phyloP scores from a whole-genome alignment of 805 yeast species.

The Pichia heedii region DNA sequence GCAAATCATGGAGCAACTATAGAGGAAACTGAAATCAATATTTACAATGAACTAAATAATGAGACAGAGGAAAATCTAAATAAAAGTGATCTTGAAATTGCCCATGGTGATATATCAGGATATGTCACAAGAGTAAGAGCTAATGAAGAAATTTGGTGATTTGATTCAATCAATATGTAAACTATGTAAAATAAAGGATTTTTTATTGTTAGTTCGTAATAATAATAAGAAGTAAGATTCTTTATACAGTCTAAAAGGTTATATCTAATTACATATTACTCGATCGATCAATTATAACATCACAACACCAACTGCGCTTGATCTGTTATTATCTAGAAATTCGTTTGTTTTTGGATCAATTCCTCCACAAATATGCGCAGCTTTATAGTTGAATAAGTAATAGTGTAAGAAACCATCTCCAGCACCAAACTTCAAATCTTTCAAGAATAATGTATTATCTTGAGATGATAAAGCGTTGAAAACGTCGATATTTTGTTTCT shows the following conservation, averaged over 20 bases:
- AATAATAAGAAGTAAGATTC: no score
- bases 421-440: constrained; percentile 76
- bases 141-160: constrained; percentile 3
- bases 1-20: background rate
- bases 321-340: constrained; percentile 16
- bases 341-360: constrained; percentile 37
- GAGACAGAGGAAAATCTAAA: background rate
- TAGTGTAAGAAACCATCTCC: constrained; percentile 92
- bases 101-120: constrained; percentile 1
- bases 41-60: background rate
- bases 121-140: background rate
- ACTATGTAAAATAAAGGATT: background rate
- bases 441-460: constrained; percentile 78
- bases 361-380: constrained; percentile 79
- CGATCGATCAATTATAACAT: constrained; percentile 50
- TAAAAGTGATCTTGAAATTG: background rate
- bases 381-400: constrained; percentile 83
- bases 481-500: constrained; percentile 67
- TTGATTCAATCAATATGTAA: background rate
- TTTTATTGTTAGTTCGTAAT: no score
- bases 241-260: no score
- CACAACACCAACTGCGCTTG: constrained; percentile 87
- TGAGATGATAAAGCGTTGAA: constrained; percentile 89
- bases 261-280: no score
- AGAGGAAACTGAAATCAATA: background rate